Percentiles rank a stretch among this genome's conserved stretches.
Evolutionary conservation across 2,329 filamentous ascomycete genomes (phyloP).

Genomic region (Calonectria pteridis): DNA sequence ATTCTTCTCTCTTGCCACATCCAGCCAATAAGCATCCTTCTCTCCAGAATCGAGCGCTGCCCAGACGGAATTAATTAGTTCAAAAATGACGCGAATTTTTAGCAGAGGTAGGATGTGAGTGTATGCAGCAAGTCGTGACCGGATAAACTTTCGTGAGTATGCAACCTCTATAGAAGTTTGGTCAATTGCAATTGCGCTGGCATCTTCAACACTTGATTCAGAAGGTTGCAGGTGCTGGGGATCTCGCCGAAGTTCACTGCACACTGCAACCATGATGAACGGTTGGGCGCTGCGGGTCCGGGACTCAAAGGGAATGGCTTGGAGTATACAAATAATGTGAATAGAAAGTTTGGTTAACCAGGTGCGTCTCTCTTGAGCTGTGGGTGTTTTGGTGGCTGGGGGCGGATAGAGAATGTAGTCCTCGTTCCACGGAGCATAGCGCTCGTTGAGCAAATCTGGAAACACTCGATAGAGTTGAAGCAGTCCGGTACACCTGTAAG

Average conservation of each 20-base stretch:
- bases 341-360: conserved; percentile 37
- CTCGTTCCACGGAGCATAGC: conserved; percentile 29
- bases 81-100: conserved; percentile 30
- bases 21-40: conserved; percentile 36
- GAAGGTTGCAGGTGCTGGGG: background rate
- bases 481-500: conserved; percentile 31
- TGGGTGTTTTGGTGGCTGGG: conserved; percentile 15
- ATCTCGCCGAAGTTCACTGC: conserved; percentile 29
- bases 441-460: conserved; percentile 36
- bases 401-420: conserved; percentile 14
- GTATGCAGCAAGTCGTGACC: conserved; percentile 28
- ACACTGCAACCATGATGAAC: conserved; percentile 30
- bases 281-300: conserved; percentile 25
- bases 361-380: conserved; percentile 18
- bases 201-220: background rate
- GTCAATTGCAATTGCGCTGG: background rate
- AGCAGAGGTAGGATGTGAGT: conserved; percentile 28
- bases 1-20: conserved; percentile 33
- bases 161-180: conserved; percentile 28
- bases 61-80: conserved; percentile 36
- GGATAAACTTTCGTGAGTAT: conserved; percentile 30
- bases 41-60: conserved; percentile 27
- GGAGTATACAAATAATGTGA: conserved; percentile 31
- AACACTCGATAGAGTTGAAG: conserved; percentile 41
- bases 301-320: conserved; percentile 40